Evolutionary conservation across 1,284 basidiomycete genomes (phyloP), one percentile per base, ranked within the genome.

Genomic region (Ganoderma resinaceum): DNA sequence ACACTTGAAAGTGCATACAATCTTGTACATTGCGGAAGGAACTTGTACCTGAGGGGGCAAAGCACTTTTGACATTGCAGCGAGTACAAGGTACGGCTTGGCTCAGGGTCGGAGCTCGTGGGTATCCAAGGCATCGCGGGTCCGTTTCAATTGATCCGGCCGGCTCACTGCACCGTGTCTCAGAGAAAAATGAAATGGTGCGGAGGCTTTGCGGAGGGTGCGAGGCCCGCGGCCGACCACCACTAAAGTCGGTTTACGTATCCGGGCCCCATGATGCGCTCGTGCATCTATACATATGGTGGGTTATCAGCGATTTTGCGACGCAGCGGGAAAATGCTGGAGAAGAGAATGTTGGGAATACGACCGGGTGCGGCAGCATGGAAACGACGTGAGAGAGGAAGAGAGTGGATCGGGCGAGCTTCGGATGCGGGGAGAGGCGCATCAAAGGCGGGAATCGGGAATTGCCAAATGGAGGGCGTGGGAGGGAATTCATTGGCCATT

Each of bases 371-470:
- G 43, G 18, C 7, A 8, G 20, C 43, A 55, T 55, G 26, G 26
- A 55, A 55, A 55, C 53, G 43, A 8, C 43, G 43, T 46, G 43
- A n/a, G 43, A 46, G 20, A 6, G n/a, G 43, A 23, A 9, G n/a
- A n/a, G 43, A 23, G 20, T 1, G 3, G 20, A 20, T n/a, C n/a
- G 20, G 43, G 43, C 43, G 43, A 46, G n/a, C 9, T 23, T 46
- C 20, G 43, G 43, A 46, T 20, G 18, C 5, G 20, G 43, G 1
- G 43, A 46, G 43, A n/a, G 43, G 43, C 43, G 43, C 43, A 46
- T 46, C 43, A 46, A n/a, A 7, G 18, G 43, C 6, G 29, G 63
- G 35, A 53, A 68, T 67, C 71, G 71, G 71, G 71, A 72, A 66
- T 68, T 70, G 53, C 71, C 64, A 62, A 60, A 55, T 42, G 33